Evolutionary conservation across 306 rosid genomes (phyloP).

Genomic region (Senna tora): DNA sequence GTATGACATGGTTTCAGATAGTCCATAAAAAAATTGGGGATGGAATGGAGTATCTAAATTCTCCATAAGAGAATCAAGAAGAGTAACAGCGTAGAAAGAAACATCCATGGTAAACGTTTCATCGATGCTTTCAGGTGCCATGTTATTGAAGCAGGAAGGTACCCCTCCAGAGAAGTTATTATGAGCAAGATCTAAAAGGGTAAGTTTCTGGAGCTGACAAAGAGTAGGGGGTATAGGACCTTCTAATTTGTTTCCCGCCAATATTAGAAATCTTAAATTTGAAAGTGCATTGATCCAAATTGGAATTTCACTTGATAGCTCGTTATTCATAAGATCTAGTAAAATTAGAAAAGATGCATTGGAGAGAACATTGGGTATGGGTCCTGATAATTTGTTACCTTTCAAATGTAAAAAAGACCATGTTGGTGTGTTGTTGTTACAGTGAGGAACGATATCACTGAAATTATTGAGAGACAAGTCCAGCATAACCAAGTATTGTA

Average conservation of each 20-base stretch:
- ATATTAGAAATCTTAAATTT: conserved; percentile 19
- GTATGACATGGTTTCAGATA: too few relatives aligned
- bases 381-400: conserved; percentile 18
- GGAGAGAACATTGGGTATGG: neutral
- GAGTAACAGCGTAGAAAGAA: too few relatives aligned
- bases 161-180: conserved; percentile 17
- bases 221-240: conserved; percentile 27
- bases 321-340: conserved; percentile 31
- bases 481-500: neutral
- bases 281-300: conserved; percentile 20
- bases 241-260: conserved; percentile 21
- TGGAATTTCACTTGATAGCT: conserved; percentile 30
- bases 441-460: neutral
- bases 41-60: too few relatives aligned
- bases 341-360: neutral
- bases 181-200: conserved; percentile 26
- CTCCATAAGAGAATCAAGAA: too few relatives aligned
- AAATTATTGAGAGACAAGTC: conserved; percentile 22
- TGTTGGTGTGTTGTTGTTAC: neutral
- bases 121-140: too few relatives aligned
- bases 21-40: too few relatives aligned
- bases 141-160: conserved; percentile 15
- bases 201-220: conserved; percentile 9
- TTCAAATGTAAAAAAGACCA: conserved; percentile 4
- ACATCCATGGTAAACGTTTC: too few relatives aligned